Conservation (phyloP, 768 basidiomycete genomes). For the Leccinum pellstonianum region DNA sequence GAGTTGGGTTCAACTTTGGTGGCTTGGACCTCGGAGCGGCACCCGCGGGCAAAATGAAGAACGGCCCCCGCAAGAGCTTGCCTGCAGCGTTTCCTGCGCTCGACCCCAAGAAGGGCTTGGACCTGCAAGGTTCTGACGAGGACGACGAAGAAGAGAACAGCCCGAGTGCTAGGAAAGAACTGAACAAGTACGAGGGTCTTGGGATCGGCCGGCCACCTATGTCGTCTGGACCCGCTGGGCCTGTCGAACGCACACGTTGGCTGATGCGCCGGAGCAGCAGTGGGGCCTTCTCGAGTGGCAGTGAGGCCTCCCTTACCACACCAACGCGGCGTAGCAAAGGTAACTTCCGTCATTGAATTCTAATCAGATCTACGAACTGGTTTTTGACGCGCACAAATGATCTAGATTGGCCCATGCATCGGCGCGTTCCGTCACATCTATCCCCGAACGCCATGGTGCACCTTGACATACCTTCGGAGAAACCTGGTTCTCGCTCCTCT, state of each 20-base stretch:
- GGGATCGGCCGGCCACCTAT: constrained; percentile 60
- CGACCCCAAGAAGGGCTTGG: constrained; percentile 28
- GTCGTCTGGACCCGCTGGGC: constrained; percentile 28
- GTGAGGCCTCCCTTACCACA: constrained; percentile 60
- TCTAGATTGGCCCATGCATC: constrained; percentile 57
- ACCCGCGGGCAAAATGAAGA: constrained; percentile 42
- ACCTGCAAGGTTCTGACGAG: constrained; percentile 48
- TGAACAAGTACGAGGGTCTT: constrained; percentile 57
- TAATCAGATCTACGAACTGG: background rate
- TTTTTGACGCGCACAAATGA: constrained; percentile 1
- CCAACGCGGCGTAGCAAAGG: constrained; percentile 58
- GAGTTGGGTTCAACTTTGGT: constrained; percentile 54
- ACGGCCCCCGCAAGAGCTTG: constrained; percentile 66
- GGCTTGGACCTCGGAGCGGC: constrained; percentile 38
- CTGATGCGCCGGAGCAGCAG: constrained; percentile 78
- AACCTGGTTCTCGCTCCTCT: constrained; percentile 56
- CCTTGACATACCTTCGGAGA: constrained; percentile 39
- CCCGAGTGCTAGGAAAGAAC: constrained; percentile 53
- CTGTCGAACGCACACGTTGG: constrained; percentile 52
- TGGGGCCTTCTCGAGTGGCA: constrained; percentile 76
- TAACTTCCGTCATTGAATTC: constrained; percentile 48
- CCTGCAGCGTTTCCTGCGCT: constrained; percentile 66
- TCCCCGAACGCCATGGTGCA: constrained; percentile 45
- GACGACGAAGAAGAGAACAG: constrained; percentile 65
- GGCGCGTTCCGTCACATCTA: constrained; percentile 46